Evolutionary conservation across 1,139 yeast genomes (phyloP), one percentile per base, ranked within the genome.

Genomic region (Saccharomycopsis phalli): DNA sequence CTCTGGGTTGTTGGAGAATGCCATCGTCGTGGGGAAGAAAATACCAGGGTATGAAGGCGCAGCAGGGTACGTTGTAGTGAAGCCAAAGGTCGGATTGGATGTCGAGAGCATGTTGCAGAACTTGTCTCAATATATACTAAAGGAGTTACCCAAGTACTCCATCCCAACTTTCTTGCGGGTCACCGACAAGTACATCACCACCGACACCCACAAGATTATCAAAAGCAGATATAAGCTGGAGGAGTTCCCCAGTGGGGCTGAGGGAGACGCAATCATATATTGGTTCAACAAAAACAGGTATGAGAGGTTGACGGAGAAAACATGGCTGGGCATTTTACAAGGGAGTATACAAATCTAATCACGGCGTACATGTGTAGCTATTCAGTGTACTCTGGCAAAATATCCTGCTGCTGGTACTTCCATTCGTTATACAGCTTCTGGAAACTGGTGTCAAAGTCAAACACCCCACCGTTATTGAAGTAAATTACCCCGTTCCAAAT

Each of bases 41-140:
- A 81, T 91, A 17, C 94, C 94, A 6, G 71, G 78, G 44, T 94
- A 87, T 55, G 97, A 88, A 60, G 98, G 98, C 38, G 71, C 96
- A 53, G 95, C 96, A 8, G 97, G 98, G 0, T 84, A 73, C 58
- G 95, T 94, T 0, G 81, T 86, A 3, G 57, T 87, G 17, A 80
- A 80, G 53, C 71, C 79, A 2, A 20, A 20, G 33, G 22, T 20
- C 8, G 10, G 13, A 3, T 14, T 22, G 5, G 16, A 27, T 5
- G 5, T 11, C 19, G 26, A 20, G 2, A 39, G 46, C 1, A 17
- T 61, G 14, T 52, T 71, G 25, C 50, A 60, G n/a, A 50, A 49
- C 14, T 52, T 74, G 31, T 62, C 70, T 31, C 46, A 51, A 3
- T 69, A 68, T 49, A 62, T 75, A 17, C 54, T 56, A 20, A 50